These are phyloP conservation scores for Brasenia schreberi DNA, from an alignment of 164 flowering plant genomes.

Conservation along the genomic window DNA sequence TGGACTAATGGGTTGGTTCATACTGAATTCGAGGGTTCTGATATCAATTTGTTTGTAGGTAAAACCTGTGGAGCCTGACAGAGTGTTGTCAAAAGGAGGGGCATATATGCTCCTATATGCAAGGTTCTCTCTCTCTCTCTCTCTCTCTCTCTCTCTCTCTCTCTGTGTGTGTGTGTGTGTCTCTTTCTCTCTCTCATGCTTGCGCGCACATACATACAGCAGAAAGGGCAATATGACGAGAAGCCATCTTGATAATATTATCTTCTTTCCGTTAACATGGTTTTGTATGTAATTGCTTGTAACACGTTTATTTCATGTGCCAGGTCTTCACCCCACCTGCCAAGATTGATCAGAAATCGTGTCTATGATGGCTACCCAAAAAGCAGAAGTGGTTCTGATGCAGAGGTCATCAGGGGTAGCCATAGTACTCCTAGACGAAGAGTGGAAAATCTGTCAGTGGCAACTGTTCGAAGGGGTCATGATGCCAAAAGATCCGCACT, in stretches of 20 bases:
- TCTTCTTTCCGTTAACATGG: not conserved
- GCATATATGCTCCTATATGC: slow-evolving; percentile 91
- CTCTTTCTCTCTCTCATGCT: too few species aligned
- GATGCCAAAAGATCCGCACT: slow-evolving; percentile 11
- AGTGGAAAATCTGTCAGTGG: not conserved
- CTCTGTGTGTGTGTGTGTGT: too few species aligned
- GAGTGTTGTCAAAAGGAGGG: slow-evolving; percentile 45
- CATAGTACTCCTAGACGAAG: slow-evolving; percentile 12
- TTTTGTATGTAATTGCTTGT: too few species aligned
- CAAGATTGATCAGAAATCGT: slow-evolving; percentile 34
- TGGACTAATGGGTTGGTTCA: not conserved
- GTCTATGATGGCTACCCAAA: slow-evolving; percentile 1
- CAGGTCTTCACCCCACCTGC: slow-evolving; percentile 78
- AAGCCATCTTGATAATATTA: too few species aligned
- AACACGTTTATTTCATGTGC: not conserved
- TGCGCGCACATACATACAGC: too few species aligned
- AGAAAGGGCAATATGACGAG: too few species aligned
- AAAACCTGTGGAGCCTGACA: slow-evolving; percentile 51
- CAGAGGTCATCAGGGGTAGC: slow-evolving; percentile 7
- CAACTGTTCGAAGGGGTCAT: slow-evolving; percentile 7
- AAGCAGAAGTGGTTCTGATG: slow-evolving; percentile 9
- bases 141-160: too few species aligned
- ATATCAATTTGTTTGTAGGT: slow-evolving; percentile 27
- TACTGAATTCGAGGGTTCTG: too few species aligned
- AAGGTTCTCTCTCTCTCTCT: slow-evolving; percentile 24